These are phyloP conservation scores for Cordyceps tenuipes DNA, from an alignment of 2,329 filamentous ascomycete species.

Conservation along the genomic window DNA sequence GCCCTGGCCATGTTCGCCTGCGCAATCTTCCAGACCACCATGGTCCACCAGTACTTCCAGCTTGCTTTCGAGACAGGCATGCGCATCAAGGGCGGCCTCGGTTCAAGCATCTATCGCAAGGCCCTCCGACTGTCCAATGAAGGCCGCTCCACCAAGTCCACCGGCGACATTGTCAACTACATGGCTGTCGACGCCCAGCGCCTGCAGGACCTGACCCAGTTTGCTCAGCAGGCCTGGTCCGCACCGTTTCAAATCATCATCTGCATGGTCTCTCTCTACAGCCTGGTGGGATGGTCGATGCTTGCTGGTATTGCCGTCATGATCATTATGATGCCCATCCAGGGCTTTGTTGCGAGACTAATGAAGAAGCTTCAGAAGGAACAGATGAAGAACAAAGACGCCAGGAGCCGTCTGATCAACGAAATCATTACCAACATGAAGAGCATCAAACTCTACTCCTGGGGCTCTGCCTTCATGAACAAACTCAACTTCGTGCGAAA, in stretches of 20 bases:
- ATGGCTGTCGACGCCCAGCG: slow-evolving; percentile 98
- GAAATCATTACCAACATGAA: slow-evolving; percentile 99
- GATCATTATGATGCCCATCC: slow-evolving; percentile 95
- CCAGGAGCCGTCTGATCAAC: slow-evolving; percentile 84
- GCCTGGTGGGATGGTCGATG: slow-evolving; percentile 92
- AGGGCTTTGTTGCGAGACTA: slow-evolving; percentile 80
- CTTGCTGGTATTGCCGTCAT: slow-evolving; percentile 90
- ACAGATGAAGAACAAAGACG: slow-evolving; percentile 99
- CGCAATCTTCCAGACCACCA: slow-evolving; percentile 77
- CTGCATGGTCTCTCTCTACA: slow-evolving; percentile 92
- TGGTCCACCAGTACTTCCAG: slow-evolving; percentile 97
- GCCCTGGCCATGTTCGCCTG: slow-evolving; percentile 87
- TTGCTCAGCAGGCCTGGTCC: slow-evolving; percentile 91
- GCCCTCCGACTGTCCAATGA: slow-evolving; percentile 87
- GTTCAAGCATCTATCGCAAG: slow-evolving; percentile 87
- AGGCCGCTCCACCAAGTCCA: slow-evolving; percentile 78
- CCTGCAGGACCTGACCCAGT: slow-evolving; percentile 89
- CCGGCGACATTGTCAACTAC: slow-evolving; percentile 97
- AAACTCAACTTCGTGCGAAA: slow-evolving; percentile 95
- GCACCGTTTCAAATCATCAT: slow-evolving; percentile 93
- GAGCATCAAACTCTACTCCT: slow-evolving; percentile 97
- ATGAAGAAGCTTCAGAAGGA: slow-evolving; percentile 93
- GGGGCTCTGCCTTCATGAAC: slow-evolving; percentile 95
- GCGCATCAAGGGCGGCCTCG: slow-evolving; percentile 87
- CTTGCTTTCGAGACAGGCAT: slow-evolving; percentile 90